These are phyloP conservation scores for Colletotrichum spaethianum DNA, from an alignment of 2,329 filamentous ascomycete species.

Conservation along the genomic window DNA sequence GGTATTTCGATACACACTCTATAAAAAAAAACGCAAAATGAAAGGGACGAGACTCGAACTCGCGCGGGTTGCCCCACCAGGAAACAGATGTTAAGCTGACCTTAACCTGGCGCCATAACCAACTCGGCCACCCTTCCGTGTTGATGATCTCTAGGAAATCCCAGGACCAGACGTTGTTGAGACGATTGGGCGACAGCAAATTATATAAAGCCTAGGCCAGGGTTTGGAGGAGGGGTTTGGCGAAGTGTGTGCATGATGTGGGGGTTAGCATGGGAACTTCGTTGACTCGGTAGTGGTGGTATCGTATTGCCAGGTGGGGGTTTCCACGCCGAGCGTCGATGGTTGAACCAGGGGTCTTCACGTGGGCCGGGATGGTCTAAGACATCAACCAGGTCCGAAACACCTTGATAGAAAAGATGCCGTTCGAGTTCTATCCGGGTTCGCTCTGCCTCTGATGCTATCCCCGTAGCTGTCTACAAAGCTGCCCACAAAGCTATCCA, in stretches of 20 bases:
- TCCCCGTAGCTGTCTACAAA: background rate
- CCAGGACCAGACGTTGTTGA: background rate
- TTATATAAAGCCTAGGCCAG: background rate
- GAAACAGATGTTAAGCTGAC: slow-evolving; percentile 42
- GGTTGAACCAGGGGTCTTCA: background rate
- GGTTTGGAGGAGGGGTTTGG: background rate
- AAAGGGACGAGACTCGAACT: slow-evolving; percentile 43
- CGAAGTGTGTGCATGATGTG: slow-evolving; percentile 12
- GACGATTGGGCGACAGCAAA: accelerated
- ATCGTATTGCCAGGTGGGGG: background rate
- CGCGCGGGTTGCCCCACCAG: slow-evolving; percentile 42
- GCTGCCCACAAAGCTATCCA: background rate
- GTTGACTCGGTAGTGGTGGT: background rate
- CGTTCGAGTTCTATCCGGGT: background rate
- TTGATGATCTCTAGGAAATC: accelerated
- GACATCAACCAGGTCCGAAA: background rate
- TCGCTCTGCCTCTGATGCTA: background rate
- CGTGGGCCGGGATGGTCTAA: background rate
- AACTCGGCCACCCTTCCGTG: slow-evolving; percentile 41
- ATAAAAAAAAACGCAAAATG: slow-evolving; percentile 23
- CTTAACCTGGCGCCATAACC: slow-evolving; percentile 43
- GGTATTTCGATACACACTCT: background rate
- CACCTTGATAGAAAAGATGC: background rate
- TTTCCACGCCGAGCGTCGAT: background rate
- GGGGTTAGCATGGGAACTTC: background rate